Evolutionary conservation across 2,329 filamentous ascomycete species (phyloP).

Genomic region (Rutstroemia sp.): DNA sequence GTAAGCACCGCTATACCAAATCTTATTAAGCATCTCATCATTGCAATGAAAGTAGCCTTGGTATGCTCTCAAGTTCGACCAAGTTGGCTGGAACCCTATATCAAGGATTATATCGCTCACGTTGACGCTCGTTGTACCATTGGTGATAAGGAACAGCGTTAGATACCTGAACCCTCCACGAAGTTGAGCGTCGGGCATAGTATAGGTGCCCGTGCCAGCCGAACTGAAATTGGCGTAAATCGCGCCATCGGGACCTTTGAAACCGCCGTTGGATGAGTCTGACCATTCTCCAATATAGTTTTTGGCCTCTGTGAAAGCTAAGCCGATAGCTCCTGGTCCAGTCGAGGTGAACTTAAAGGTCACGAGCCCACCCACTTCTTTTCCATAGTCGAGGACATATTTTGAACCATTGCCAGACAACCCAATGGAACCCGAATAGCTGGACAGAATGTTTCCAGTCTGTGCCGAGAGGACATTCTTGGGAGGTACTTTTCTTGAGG

Average conservation of each 20-base stretch:
- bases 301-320: conserved; percentile 42
- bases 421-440: conserved; percentile 10
- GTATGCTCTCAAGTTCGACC: conserved; percentile 38
- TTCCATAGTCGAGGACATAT: conserved; percentile 51
- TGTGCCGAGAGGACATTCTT: conserved; percentile 34
- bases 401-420: conserved; percentile 39
- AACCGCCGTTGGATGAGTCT: conserved; percentile 40
- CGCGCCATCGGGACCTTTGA: conserved; percentile 42
- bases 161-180: conserved; percentile 48
- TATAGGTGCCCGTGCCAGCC: conserved; percentile 31
- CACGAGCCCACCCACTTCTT: conserved; percentile 50
- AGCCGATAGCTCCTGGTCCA: conserved; percentile 34
- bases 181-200: conserved; percentile 37
- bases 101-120: conserved; percentile 30
- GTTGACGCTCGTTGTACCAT: conserved; percentile 20
- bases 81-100: conserved; percentile 37
- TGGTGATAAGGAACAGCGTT: conserved; percentile 37
- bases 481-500: conserved; percentile 43
- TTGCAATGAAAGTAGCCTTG: conserved; percentile 46
- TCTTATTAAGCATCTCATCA: conserved; percentile 43
- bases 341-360: conserved; percentile 28
- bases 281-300: conserved; percentile 41
- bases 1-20: conserved; percentile 45
- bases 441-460: conserved; percentile 25
- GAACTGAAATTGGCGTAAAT: conserved; percentile 36